These are phyloP conservation scores for Fraxinus paxiana DNA, from an alignment of 305 asterid genomes.

Conservation along the genomic window DNA sequence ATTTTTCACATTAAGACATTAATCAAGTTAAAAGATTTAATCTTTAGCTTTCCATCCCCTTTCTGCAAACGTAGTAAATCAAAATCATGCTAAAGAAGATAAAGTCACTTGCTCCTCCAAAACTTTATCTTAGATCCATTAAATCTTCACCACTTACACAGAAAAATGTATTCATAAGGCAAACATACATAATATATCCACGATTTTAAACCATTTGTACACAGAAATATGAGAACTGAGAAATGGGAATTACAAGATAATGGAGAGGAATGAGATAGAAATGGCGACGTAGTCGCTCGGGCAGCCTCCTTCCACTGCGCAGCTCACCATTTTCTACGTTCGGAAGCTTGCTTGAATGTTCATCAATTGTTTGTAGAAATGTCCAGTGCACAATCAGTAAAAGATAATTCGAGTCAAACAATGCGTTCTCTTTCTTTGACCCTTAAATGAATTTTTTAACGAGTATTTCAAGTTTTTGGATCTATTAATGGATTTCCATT, in stretches of 20 bases:
- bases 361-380: conserved; percentile 30
- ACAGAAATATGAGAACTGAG: not conserved
- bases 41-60: not conserved
- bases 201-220: not conserved
- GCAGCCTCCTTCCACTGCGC: conserved; percentile 74
- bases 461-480: not conserved
- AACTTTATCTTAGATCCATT: conserved; percentile 8
- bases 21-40: not conserved
- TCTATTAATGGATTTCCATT: not conserved
- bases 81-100: conserved; percentile 4
- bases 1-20: not conserved
- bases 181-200: not conserved
- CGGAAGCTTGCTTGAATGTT: conserved; percentile 27
- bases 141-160: conserved; percentile 11
- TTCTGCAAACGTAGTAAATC: not conserved
- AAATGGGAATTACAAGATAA: conserved; percentile 42
- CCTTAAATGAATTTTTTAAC: not conserved
- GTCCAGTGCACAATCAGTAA: conserved; percentile 7
- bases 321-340: conserved; percentile 50
- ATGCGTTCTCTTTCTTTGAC: conserved; percentile 20
- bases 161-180: not conserved
- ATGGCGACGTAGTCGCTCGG: conserved; percentile 68
- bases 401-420: conserved; percentile 23
- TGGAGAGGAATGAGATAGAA: conserved; percentile 51
- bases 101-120: conserved; percentile 9